phyloP scores from a whole-genome alignment of 2,329 filamentous ascomycete species.

The Bipolaris zeicola region DNA sequence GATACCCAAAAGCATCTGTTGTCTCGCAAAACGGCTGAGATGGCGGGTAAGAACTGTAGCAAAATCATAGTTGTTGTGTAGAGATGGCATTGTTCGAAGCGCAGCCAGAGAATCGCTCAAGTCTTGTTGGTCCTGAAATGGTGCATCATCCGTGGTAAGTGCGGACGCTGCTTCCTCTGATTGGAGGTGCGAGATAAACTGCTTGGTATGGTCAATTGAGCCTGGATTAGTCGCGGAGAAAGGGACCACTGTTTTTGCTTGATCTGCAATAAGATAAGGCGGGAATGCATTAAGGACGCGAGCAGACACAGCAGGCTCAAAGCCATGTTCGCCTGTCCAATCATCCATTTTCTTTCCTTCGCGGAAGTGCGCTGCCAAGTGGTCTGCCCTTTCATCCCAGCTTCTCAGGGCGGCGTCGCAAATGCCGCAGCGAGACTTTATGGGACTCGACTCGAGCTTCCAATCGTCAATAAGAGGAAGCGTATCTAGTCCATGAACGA shows the following conservation, averaged over 20 bases:
- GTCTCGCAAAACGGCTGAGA: constrained; percentile 50
- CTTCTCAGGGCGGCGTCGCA: constrained; percentile 50
- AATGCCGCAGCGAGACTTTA: constrained; percentile 59
- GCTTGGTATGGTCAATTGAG: constrained; percentile 27
- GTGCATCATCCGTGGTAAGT: not conserved
- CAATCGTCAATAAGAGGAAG: constrained; percentile 67
- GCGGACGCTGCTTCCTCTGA: constrained; percentile 1
- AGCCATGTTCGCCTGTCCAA: constrained; percentile 58
- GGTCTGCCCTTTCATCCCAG: constrained; percentile 56
- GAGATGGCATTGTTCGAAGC: constrained; percentile 8
- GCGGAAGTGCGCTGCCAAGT: constrained; percentile 58
- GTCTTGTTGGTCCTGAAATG: not conserved
- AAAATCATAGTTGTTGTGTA: constrained; percentile 38
- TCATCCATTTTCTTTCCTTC: constrained; percentile 56
- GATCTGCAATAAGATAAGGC: constrained; percentile 53
- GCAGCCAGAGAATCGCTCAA: not conserved
- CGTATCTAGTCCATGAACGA: constrained; percentile 63
- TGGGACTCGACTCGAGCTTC: constrained; percentile 57
- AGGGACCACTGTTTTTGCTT: constrained; percentile 47
- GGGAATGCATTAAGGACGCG: constrained; percentile 54
- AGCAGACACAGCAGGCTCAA: constrained; percentile 51
- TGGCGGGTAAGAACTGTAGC: constrained; percentile 52
- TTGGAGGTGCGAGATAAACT: constrained; percentile 22
- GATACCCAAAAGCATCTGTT: constrained; percentile 43
- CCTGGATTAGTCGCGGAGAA: constrained; percentile 49